Evolutionary conservation across 352 stramenopile genomes (phyloP), one percentile per base, ranked within the genome.

Genomic region (Phytophthora foliorum): DNA sequence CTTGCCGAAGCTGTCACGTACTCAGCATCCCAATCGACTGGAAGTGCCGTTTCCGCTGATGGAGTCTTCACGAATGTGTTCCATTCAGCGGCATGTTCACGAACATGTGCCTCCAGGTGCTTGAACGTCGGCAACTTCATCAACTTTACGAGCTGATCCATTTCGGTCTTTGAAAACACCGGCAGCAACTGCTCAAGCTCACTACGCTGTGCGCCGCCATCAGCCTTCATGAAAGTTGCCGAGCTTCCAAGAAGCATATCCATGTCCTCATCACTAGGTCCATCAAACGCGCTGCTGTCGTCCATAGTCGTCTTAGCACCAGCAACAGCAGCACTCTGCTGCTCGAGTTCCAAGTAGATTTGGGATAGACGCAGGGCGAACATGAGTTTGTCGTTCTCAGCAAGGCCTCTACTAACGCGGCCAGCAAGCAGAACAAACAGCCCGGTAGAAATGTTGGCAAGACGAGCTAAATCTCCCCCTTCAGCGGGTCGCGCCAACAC

Each of bases 321-420:
- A 51, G 78, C 53, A 16, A 76, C 73, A 54, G 63, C 63, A 49
- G 65, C 63, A 51, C 80, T 91, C 39, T 93, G 84, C 8, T 85
- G 79, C 45, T 87, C 68, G 44, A 97, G 67, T 67, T 93, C 86
- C 13, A 95, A 67, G 78, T 94, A 94, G 63, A 98, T 97, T 67
- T 98, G 92, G 27, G 97, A 96, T 52, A 99, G 80, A 16, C 98
- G 85, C 39, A 99, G 63, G 11, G 96, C 93, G 83, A 99, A 99
- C 66, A 99, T 98, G n/a, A 99, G 93, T 75, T 99, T 99, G 78
- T 99, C 98, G 31, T 96, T 96, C 63, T 98, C 89, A 11, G 94
- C 91, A 45, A 99, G 78, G 22, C 97, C 96, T 62, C 96, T 92
- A 46, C 90, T 97, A 32, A 99, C 93, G 38, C 97, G 93, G 50